Percentiles rank a stretch among this genome's conserved stretches.
These are phyloP conservation scores for Ploettnerulaceae sp. DNA, from an alignment of 2,329 filamentous ascomycete genomes.

Conservation along the genomic window DNA sequence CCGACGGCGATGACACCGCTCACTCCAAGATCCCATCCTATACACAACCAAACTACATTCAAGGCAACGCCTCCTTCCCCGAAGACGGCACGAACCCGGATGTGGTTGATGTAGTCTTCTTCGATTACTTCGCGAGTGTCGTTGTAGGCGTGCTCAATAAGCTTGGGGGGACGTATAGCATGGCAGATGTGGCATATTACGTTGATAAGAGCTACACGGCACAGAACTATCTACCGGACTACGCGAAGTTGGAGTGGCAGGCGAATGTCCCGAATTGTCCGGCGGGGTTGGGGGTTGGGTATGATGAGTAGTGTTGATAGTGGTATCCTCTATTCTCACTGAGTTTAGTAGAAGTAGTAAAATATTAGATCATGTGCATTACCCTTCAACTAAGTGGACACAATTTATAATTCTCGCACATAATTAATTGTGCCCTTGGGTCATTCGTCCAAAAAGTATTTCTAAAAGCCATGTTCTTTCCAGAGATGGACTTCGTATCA, in stretches of 20 bases:
- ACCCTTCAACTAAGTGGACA: too few relatives aligned
- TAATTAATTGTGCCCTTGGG: too few relatives aligned
- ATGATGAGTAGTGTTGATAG: neutral
- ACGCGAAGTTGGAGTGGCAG: constrained; percentile 32
- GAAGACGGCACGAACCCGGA: constrained; percentile 48
- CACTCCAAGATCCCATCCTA: constrained; percentile 72
- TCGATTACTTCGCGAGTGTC: constrained; percentile 82
- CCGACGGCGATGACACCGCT: constrained; percentile 82
- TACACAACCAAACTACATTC: constrained; percentile 74
- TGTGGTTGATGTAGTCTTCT: constrained; percentile 79
- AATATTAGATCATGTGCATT: too few relatives aligned
- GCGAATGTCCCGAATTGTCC: constrained; percentile 29
- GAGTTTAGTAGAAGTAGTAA: too few relatives aligned
- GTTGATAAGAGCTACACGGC: constrained; percentile 29
- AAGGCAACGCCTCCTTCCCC: constrained; percentile 61
- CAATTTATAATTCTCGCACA: too few relatives aligned
- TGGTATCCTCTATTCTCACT: too few relatives aligned
- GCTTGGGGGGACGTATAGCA: constrained; percentile 32
- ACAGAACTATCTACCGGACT: constrained; percentile 33
- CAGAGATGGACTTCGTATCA: too few relatives aligned
- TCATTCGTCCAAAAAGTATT: too few relatives aligned
- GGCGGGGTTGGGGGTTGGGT: constrained; percentile 27
- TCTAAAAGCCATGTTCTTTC: too few relatives aligned
- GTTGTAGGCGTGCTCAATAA: constrained; percentile 65
- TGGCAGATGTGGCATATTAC: constrained; percentile 31